Conservation (phyloP, 129 eudicot genomes). For the Flaveria robusta region DNA sequence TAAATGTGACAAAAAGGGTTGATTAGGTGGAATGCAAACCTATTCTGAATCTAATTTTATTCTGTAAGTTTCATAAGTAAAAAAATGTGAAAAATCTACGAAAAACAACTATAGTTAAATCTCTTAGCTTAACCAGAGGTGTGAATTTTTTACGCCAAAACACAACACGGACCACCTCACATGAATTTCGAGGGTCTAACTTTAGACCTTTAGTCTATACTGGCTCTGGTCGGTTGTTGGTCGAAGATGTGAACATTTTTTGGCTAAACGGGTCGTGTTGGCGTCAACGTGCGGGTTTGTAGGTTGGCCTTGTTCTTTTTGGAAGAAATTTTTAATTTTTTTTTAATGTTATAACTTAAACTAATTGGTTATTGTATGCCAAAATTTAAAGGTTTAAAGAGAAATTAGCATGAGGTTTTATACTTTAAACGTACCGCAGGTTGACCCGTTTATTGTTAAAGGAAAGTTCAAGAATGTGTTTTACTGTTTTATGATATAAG, state of each 20-base stretch:
- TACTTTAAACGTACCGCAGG: no score
- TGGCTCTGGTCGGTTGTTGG: background rate
- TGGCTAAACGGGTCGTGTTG: background rate
- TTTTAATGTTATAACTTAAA: background rate
- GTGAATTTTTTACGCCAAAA: background rate
- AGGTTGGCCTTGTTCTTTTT: no score
- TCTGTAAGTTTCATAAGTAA: background rate
- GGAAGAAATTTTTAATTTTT: no score
- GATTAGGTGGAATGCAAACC: background rate
- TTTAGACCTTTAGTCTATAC: background rate
- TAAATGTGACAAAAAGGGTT: background rate
- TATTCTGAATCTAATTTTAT: background rate
- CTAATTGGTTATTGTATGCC: background rate
- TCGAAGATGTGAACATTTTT: background rate
- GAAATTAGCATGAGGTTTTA: no score
- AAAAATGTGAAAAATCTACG: background rate
- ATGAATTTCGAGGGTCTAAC: background rate
- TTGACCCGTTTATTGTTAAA: no score
- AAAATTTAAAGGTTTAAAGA: no score
- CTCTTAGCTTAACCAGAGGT: background rate
- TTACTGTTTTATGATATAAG: no score
- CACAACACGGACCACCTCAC: background rate
- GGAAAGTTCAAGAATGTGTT: no score
- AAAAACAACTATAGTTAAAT: background rate
- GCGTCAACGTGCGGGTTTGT: no score